phyloP scores from a whole-genome alignment of 345 rosid species.

The Rhizophora mangle region DNA sequence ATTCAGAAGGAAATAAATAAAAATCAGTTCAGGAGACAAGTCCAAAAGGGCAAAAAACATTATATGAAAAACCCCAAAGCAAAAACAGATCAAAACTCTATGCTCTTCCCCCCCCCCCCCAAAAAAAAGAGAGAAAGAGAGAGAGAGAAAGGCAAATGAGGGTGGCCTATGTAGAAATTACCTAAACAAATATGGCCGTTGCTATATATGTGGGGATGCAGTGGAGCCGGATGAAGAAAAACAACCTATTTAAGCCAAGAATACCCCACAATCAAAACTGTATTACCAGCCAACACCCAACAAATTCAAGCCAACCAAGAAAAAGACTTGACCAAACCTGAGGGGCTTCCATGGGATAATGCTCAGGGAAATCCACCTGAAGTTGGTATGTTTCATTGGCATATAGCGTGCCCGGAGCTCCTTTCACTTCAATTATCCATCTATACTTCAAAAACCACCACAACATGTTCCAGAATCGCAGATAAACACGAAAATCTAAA shows the following conservation, averaged over 20 bases:
- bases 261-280: background rate
- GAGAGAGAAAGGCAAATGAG: background rate
- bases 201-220: constrained; percentile 96
- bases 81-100: constrained; percentile 12
- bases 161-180: constrained; percentile 19
- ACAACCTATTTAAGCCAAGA: constrained; percentile 52
- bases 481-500: background rate
- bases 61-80: background rate
- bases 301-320: too few species aligned
- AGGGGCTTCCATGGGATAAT: constrained; percentile 98
- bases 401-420: constrained; percentile 86
- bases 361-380: constrained; percentile 98
- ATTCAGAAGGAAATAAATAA: constrained; percentile 16
- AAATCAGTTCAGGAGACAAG: background rate
- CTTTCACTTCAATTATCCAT: constrained; percentile 88
- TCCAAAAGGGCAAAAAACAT: background rate
- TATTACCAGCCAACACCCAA: too few species aligned
- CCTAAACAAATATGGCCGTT: constrained; percentile 98
- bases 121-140: background rate
- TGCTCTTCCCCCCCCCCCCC: background rate
- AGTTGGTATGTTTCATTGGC: constrained; percentile 85
- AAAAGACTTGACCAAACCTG: constrained; percentile 45
- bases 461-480: background rate
- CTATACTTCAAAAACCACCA: constrained; percentile 27
- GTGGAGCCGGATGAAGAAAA: constrained; percentile 84